Conservation (phyloP, 495 filamentous ascomycete species). For the Geopyxis carbonaria region DNA sequence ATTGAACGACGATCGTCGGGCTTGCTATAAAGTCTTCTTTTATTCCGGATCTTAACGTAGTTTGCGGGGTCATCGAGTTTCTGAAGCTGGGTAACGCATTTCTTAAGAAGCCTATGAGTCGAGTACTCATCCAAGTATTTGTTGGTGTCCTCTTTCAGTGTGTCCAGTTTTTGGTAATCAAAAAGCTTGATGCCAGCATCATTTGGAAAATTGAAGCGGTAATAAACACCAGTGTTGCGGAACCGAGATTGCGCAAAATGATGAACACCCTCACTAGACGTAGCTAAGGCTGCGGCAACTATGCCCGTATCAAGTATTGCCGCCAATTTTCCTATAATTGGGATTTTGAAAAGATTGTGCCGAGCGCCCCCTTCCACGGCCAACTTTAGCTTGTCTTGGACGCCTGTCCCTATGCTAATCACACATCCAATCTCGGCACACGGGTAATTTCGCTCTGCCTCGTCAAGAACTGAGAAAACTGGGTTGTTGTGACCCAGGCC, state of each 20-base stretch:
- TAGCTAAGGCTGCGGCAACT: neutral
- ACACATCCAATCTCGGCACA: conserved; percentile 4
- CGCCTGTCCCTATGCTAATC: conserved; percentile 9
- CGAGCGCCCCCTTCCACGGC: neutral
- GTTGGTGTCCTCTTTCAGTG: neutral
- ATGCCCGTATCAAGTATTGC: conserved; percentile 3
- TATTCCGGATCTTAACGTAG: neutral
- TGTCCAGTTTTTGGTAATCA: neutral
- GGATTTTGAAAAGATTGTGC: neutral
- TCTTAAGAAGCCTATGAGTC: neutral
- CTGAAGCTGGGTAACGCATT: neutral
- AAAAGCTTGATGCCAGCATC: neutral
- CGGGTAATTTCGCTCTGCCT: conserved; percentile 6
- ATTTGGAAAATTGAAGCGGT: neutral
- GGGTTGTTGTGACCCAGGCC: conserved; percentile 10
- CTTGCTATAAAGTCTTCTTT: too few relatives aligned
- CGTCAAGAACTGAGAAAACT: conserved; percentile 4
- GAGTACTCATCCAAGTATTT: neutral
- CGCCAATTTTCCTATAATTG: neutral
- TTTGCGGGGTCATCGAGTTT: neutral
- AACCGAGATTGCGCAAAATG: neutral
- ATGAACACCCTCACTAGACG: neutral
- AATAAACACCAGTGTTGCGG: neutral
- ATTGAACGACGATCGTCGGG: neutral
- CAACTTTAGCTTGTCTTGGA: conserved; percentile 1